phyloP scores from a whole-genome alignment of 257 asterid species.

The Nicotiana tabacum region DNA sequence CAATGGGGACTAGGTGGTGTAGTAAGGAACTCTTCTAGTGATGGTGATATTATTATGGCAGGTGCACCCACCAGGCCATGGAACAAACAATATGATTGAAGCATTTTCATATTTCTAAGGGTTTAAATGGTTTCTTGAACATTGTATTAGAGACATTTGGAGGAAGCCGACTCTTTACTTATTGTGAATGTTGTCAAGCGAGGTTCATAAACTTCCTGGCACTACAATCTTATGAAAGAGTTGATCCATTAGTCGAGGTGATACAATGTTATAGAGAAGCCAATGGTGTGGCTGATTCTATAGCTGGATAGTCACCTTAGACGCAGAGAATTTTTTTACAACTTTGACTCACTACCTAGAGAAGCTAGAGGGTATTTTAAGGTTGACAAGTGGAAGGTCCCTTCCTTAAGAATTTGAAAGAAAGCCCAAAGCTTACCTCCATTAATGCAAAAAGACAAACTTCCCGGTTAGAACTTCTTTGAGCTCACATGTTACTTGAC shows the following conservation, averaged over 20 bases:
- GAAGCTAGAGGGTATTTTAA: neutral
- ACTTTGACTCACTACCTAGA: no score
- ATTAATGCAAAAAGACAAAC: neutral
- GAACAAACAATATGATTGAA: neutral
- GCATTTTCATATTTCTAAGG: neutral
- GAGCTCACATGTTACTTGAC: no score
- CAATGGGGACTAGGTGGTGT: neutral
- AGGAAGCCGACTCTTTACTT: neutral
- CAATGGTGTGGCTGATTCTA: no score
- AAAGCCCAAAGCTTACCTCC: neutral
- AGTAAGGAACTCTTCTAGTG: neutral
- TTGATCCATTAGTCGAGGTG: no score
- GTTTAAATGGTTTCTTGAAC: neutral
- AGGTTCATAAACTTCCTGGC: no score
- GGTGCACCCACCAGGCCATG: neutral
- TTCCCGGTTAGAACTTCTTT: neutral
- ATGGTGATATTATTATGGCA: neutral
- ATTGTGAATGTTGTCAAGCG: no score
- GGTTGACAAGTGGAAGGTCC: neutral
- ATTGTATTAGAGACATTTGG: neutral
- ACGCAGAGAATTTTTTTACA: no score
- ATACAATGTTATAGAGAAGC: no score
- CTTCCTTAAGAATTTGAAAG: neutral
- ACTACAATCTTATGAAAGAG: no score
- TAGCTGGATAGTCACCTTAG: no score